A percentile compares a stretch with the other conserved stretches of the same genome.
Evolutionary conservation across 2,329 filamentous ascomycete genomes (phyloP).

Genomic region (Ascochyta fabae): DNA sequence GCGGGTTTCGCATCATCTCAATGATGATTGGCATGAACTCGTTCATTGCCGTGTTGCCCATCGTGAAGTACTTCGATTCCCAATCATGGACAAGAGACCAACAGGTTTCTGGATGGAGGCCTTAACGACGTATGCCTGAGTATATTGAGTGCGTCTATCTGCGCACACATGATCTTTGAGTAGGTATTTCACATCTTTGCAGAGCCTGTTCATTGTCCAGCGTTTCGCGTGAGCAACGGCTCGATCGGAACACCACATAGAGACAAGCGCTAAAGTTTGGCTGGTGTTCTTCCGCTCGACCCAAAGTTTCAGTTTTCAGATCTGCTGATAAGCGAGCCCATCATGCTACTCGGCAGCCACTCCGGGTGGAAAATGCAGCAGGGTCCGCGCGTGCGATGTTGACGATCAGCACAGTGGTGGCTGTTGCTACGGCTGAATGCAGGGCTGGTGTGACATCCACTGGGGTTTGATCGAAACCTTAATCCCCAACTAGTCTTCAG

Average conservation of each 20-base stretch:
- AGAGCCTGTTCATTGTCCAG: neutral
- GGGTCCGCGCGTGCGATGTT: neutral
- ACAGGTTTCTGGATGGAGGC: neutral
- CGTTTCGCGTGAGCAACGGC: neutral
- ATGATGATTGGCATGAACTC: slow-evolving; percentile 1
- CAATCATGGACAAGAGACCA: neutral
- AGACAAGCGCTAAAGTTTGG: neutral
- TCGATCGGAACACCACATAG: neutral
- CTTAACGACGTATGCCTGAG: neutral
- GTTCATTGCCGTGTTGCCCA: neutral
- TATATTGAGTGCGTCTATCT: neutral
- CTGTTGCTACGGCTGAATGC: neutral
- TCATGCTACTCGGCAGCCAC: neutral
- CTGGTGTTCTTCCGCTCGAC: neutral
- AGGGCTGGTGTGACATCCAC: neutral
- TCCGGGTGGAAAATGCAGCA: neutral
- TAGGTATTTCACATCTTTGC: neutral
- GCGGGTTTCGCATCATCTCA: slow-evolving; percentile 3
- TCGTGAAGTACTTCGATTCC: neutral
- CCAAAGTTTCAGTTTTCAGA: neutral
- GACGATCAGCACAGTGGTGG: neutral
- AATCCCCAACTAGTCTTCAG: neutral
- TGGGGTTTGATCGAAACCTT: neutral
- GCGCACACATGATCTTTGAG: neutral
- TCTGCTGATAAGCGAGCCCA: neutral